Conservation (phyloP, 768 basidiomycete genomes). For the Lyophyllum semitale region DNA sequence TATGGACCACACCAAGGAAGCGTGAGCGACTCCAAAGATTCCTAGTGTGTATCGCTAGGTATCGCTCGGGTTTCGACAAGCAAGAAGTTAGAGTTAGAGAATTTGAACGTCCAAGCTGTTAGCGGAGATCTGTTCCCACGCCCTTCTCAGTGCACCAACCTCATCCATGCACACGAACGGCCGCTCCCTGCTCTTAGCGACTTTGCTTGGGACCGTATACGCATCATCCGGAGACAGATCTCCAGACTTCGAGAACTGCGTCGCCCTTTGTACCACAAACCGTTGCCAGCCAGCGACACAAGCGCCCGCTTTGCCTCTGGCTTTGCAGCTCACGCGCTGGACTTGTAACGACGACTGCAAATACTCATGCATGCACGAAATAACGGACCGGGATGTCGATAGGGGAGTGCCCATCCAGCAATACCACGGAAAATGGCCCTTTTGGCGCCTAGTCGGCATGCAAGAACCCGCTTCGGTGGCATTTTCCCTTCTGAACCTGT, state of each 20-base stretch:
- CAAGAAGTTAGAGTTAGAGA: neutral
- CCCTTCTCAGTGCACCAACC: neutral
- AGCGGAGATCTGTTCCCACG: conserved; percentile 5
- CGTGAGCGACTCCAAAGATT: too few relatives aligned
- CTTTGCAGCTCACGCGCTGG: conserved; percentile 78
- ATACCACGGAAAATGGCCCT: conserved; percentile 97
- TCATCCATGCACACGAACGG: conserved; percentile 6
- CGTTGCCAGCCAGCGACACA: conserved; percentile 39
- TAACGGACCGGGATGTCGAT: conserved; percentile 59
- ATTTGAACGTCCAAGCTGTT: neutral
- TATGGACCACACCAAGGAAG: neutral
- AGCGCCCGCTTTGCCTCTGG: conserved; percentile 42
- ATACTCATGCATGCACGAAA: conserved; percentile 84
- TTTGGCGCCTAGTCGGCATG: conserved; percentile 83
- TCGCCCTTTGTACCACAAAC: conserved; percentile 41
- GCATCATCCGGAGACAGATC: conserved; percentile 70
- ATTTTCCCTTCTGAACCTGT: conserved; percentile 88
- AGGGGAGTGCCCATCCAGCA: conserved; percentile 58
- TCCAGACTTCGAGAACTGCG: conserved; percentile 54
- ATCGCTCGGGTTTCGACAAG: neutral
- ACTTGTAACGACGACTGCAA: conserved; percentile 86
- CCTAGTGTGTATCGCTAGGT: too few relatives aligned
- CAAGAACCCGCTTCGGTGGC: conserved; percentile 93
- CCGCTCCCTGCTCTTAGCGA: conserved; percentile 1
- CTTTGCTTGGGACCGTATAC: neutral